Evolutionary conservation across 768 basidiomycete genomes (phyloP).

Genomic region (Termitomyces sp.): DNA sequence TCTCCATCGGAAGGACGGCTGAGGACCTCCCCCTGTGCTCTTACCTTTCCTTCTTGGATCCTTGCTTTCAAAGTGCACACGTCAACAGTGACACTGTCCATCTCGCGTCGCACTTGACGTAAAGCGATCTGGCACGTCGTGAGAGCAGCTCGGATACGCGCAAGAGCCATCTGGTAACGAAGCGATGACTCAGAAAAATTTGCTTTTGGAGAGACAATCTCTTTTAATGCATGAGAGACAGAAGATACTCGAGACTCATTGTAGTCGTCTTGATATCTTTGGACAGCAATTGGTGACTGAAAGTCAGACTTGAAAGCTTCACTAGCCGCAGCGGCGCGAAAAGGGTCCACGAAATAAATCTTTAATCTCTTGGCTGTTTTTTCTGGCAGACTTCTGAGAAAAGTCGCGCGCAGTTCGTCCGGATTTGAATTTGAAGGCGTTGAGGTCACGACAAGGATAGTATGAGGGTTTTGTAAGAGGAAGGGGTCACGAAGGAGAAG

Average conservation of each 20-base stretch:
- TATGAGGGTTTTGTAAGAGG: slow-evolving; percentile 32
- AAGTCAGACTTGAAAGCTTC: slow-evolving; percentile 39
- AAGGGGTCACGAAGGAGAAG: slow-evolving; percentile 25
- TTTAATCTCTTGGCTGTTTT: slow-evolving; percentile 17
- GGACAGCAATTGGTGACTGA: slow-evolving; percentile 43
- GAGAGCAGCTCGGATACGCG: slow-evolving; percentile 34
- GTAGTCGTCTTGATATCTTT: slow-evolving; percentile 60
- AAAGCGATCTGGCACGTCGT: slow-evolving; percentile 28
- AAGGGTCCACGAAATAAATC: slow-evolving; percentile 50
- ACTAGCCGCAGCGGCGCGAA: slow-evolving; percentile 51
- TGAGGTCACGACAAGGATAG: slow-evolving; percentile 36
- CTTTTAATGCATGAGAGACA: slow-evolving; percentile 34
- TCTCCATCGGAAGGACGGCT: slow-evolving; percentile 17
- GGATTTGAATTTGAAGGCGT: slow-evolving; percentile 20
- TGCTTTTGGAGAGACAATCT: slow-evolving; percentile 13
- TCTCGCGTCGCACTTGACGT: slow-evolving; percentile 20
- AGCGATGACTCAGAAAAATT: slow-evolving; percentile 16
- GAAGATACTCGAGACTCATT: slow-evolving; percentile 52
- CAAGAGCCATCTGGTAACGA: slow-evolving; percentile 30
- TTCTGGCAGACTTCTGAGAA: slow-evolving; percentile 10
- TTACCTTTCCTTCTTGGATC: slow-evolving; percentile 33
- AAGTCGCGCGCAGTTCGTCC: not conserved
- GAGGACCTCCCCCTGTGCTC: slow-evolving; percentile 31
- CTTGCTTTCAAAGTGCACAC: slow-evolving; percentile 29
- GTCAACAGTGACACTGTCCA: slow-evolving; percentile 28